Conservation (phyloP, 2,329 filamentous ascomycete genomes). For the Aspergillus pseudoviridinutans region DNA sequence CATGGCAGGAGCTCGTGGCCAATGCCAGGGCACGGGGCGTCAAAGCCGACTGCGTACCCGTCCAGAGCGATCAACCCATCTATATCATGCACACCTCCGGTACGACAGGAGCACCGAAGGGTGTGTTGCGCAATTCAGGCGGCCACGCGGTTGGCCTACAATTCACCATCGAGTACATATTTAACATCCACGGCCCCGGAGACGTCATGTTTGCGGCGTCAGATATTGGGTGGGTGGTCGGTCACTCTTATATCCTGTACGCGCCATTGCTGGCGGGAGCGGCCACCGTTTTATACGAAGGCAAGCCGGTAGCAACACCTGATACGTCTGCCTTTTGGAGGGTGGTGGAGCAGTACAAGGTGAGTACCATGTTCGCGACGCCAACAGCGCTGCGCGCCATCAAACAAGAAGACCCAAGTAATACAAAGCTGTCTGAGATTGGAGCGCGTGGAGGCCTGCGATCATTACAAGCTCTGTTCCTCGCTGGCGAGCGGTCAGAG, state of each 20-base stretch:
- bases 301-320: constrained; percentile 88
- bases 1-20: constrained; percentile 71
- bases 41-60: constrained; percentile 69
- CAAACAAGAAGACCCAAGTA: constrained; percentile 76
- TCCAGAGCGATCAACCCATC: constrained; percentile 72
- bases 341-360: constrained; percentile 76
- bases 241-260: constrained; percentile 84
- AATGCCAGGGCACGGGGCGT: constrained; percentile 65
- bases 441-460: constrained; percentile 58
- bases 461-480: constrained; percentile 53
- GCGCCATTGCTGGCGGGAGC: constrained; percentile 80
- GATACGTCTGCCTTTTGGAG: constrained; percentile 87
- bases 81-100: constrained; percentile 84
- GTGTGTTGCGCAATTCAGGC: constrained; percentile 75
- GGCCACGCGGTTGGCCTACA: constrained; percentile 84
- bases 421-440: constrained; percentile 65
- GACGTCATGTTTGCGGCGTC: constrained; percentile 78
- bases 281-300: constrained; percentile 83
- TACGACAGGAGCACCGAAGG: constrained; percentile 79
- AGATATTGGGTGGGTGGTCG: constrained; percentile 91
- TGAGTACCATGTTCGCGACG: constrained; percentile 80
- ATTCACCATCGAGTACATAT: constrained; percentile 76
- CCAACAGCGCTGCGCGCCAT: constrained; percentile 86
- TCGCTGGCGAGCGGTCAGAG: constrained; percentile 86
- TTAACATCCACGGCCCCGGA: constrained; percentile 75